Percentiles rank a stretch among this genome's conserved stretches.
Evolutionary conservation across 768 basidiomycete species (phyloP).

Genomic region (Xerocomus spinulosus): DNA sequence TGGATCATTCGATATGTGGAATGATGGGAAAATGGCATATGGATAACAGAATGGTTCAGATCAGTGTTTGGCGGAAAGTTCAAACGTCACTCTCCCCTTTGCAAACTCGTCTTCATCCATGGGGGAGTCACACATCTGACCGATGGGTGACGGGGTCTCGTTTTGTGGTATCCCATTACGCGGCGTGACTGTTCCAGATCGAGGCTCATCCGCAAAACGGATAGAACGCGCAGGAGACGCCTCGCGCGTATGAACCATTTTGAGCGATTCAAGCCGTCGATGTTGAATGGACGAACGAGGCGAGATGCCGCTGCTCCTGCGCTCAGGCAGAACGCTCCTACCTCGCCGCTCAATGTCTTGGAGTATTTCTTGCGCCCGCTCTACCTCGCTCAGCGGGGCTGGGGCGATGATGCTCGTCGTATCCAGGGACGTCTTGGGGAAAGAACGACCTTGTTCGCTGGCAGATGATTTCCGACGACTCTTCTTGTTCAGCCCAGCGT

Average conservation of each 20-base stretch:
- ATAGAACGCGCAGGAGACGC: conserved; percentile 46
- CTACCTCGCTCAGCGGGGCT: conserved; percentile 2
- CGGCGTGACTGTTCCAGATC: conserved; percentile 19
- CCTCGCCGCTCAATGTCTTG: conserved; percentile 20
- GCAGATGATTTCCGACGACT: conserved; percentile 11
- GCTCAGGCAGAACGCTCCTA: conserved; percentile 14
- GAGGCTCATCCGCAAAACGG: conserved; percentile 40
- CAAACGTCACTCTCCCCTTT: conserved; percentile 18
- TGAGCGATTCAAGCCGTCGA: conserved; percentile 30
- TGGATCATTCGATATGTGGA: neutral
- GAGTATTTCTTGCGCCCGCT: neutral
- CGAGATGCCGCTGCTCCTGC: conserved; percentile 12
- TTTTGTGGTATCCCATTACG: conserved; percentile 16
- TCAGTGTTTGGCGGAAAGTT: conserved; percentile 12
- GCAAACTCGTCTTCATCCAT: conserved; percentile 16
- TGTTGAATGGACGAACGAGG: conserved; percentile 24
- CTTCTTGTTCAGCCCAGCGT: conserved; percentile 3
- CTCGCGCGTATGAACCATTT: conserved; percentile 29
- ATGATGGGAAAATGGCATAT: neutral
- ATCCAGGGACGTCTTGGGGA: neutral
- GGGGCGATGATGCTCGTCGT: neutral
- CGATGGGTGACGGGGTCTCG: conserved; percentile 12
- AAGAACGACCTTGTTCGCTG: conserved; percentile 11
- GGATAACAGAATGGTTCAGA: neutral
- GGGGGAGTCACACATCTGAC: conserved; percentile 6